Evolutionary conservation across 305 asterid species (phyloP), one percentile per base, ranked within the genome.

Genomic region (Ruellia speciosa): DNA sequence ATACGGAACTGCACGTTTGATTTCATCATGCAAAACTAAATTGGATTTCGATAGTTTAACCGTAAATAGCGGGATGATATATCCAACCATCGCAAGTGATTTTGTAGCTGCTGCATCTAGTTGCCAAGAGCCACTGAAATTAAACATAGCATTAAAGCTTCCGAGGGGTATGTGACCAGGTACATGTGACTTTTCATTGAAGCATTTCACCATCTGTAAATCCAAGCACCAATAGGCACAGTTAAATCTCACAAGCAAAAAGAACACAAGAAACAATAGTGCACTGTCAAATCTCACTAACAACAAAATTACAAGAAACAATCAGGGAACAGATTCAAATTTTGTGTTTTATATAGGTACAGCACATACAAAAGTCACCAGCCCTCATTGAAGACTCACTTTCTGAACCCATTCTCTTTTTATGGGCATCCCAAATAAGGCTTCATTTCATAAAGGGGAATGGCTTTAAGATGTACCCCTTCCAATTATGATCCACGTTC

Each of bases 91-190:
- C 7, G 95, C 81, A 19, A 92, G 95, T 35, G 96, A 92, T 69
- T 92, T 88, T 5, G 99, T 88, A 49, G 95, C 77, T 31, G 94
- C 85, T 10, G 94, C 95, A 66, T 92, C 99, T 18, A 84, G 70
- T 73, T 84, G 90, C 94, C 90, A 78, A 66, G 86, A 84, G 56
- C 99, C 99, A 66, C 95, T 86, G 80, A 86, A 92, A 73, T 92
- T 92, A 59, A 92, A 92, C 99, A 92, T 92, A 14, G 99, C 92
- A 60, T 92, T 92, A 62, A 88, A 88, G 82, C 95, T 81, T 65
- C 99, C 99, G 20, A 88, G 94, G 13, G 99, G 99, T 56, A 81
- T 72, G 58, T 69, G 69, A 52, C 90, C 96, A 19, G 86, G 76
- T 61, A 92, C 72, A 65, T 65, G 56, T n/a, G 96, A 81, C 64